Evolutionary conservation across 371 early-diverging fungal species (phyloP), one percentile per base, ranked within the genome.

Genomic region (Mortierella sp.): DNA sequence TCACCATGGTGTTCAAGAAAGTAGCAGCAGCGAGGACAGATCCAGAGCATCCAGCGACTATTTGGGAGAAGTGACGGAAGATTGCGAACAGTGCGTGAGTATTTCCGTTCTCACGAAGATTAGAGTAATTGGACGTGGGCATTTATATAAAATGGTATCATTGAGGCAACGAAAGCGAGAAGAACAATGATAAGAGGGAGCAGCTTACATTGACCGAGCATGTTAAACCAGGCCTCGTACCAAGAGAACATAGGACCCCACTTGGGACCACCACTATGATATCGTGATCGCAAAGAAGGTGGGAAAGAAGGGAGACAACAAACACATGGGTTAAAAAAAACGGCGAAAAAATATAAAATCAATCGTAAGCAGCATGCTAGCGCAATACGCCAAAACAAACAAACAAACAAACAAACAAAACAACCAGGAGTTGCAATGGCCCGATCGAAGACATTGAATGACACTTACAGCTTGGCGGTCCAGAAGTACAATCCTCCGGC

Each of bases 401-500:
- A 32, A 14, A 27, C 60, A 58, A 58, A 60, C 60, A 60, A 60
- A 58, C 60, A 58, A 58, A 63, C 21, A 35, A 60, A 32, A 11
- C 35, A 35, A 24, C n/a, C 29, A 58, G 14, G 5, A 12, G 1
- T 27, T 32, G 12, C 60, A 32, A 38, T 18, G 18, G 38, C 35
- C 38, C 21, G 38, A 65, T 65, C 38, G 24, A 38, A 16, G 24
- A 8, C 38, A 65, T 65, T 41, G 21, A 65, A 21, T n/a, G 27
- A 8, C 87, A 90, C 74, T 74, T 80, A 80, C 75, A 87, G 79
- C 72, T 80, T 83, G n/a, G 91, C 91, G 27, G 93, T 89, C 91
- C 92, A 94, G 88, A 89, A 94, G 82, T 95, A 94, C 51, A 94
- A 88, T 11, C 93, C 93, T 70, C 95, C 95, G 10, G 93, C 91